Percentiles rank a stretch among this genome's conserved stretches.
These are phyloP conservation scores for Aphanomyces euteiches DNA, from an alignment of 352 stramenopile genomes.

Conservation along the genomic window DNA sequence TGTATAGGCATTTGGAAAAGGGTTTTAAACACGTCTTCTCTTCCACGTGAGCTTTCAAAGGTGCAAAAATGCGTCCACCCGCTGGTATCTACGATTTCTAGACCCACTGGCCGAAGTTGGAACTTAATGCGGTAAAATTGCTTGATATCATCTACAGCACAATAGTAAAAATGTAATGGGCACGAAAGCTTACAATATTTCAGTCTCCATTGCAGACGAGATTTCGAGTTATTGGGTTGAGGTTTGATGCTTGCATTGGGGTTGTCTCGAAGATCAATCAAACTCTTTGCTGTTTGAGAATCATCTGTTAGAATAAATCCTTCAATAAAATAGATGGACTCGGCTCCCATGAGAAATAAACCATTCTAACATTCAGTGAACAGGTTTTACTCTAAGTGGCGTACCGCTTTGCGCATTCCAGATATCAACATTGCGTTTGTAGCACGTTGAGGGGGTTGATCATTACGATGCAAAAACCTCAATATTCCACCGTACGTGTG, in stretches of 20 bases:
- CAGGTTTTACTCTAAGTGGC: background rate
- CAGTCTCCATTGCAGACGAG: conserved; percentile 6
- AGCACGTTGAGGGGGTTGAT: conserved; percentile 55
- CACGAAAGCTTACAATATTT: conserved; percentile 16
- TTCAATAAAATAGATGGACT: conserved; percentile 64
- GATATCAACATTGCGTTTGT: conserved; percentile 57
- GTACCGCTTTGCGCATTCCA: conserved; percentile 52
- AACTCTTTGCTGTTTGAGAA: background rate
- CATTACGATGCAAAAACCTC: conserved; percentile 58
- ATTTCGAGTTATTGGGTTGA: background rate
- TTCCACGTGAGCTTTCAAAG: conserved; percentile 48
- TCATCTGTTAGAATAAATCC: conserved; percentile 38
- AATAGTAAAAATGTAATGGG: background rate
- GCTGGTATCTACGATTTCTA: conserved; percentile 71
- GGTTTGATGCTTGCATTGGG: background rate
- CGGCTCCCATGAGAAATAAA: conserved; percentile 51
- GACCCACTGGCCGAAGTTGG: conserved; percentile 64
- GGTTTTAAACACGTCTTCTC: conserved; percentile 65
- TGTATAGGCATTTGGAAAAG: conserved; percentile 77
- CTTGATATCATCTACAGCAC: conserved; percentile 42
- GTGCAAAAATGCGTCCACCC: conserved; percentile 71
- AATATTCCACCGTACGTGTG: conserved; percentile 53
- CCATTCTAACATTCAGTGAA: conserved; percentile 32
- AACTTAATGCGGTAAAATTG: conserved; percentile 80
- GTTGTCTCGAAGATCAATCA: background rate